Percentiles rank a stretch among this genome's conserved stretches.
Evolutionary conservation across 441 rosid genomes (phyloP).

Genomic region (Arabidopsis lyrata): DNA sequence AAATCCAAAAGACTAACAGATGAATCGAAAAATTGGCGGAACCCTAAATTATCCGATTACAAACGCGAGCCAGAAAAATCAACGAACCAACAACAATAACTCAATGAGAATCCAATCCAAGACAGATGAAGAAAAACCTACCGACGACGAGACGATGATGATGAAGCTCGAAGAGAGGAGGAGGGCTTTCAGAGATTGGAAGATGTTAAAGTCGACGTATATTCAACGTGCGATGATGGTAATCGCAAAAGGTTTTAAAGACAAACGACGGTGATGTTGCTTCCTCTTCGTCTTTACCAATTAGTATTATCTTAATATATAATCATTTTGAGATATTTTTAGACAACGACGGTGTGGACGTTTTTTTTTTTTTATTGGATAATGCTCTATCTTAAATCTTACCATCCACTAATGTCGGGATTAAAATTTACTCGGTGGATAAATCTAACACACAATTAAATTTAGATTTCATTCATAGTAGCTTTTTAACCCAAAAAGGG

Average conservation of each 20-base stretch:
- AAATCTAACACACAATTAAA: no score
- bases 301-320: no score
- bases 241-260: conserved; percentile 25
- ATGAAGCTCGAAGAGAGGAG: conserved; percentile 1
- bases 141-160: conserved; percentile 11
- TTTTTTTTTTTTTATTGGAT: not conserved
- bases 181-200: not conserved
- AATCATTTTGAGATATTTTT: not conserved
- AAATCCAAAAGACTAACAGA: not conserved
- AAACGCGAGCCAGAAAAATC: not conserved
- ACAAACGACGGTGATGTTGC: conserved; percentile 27
- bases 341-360: not conserved
- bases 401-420: conserved; percentile 10
- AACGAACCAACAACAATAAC: not conserved
- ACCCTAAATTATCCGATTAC: conserved; percentile 4
- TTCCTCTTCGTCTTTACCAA: not conserved
- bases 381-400: conserved; percentile 6
- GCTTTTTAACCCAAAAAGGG: no score
- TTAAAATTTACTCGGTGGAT: not conserved
- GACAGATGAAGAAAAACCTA: conserved; percentile 3
- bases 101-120: not conserved
- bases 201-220: conserved; percentile 19
- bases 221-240: conserved; percentile 25
- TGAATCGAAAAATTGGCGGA: not conserved
- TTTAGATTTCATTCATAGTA: no score